These are phyloP conservation scores for Rosa chinensis DNA, from an alignment of 306 rosid genomes.

Conservation along the genomic window DNA sequence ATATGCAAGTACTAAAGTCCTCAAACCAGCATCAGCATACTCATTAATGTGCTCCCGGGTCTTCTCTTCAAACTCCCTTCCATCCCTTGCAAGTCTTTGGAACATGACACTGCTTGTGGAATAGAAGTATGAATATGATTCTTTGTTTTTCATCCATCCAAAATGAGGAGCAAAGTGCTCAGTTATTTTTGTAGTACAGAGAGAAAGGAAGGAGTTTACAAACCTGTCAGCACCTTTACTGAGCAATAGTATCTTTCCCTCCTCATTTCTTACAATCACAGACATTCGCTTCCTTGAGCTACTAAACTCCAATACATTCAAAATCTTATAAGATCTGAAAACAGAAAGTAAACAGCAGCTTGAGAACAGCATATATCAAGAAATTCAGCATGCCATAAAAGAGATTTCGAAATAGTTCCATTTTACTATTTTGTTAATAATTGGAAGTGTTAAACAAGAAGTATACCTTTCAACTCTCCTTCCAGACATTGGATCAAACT, in stretches of 20 bases:
- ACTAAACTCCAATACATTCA: slow-evolving; percentile 78
- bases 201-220: slow-evolving; percentile 34
- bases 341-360: slow-evolving; percentile 11
- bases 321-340: slow-evolving; percentile 69
- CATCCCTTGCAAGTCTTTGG: slow-evolving; percentile 75
- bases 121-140: slow-evolving; percentile 19
- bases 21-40: slow-evolving; percentile 97
- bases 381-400: background rate
- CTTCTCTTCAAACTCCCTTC: slow-evolving; percentile 74
- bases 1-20: slow-evolving; percentile 87
- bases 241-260: slow-evolving; percentile 69
- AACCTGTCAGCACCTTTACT: slow-evolving; percentile 99
- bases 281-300: slow-evolving; percentile 98
- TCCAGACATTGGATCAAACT: slow-evolving; percentile 54
- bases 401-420: background rate
- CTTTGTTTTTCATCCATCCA: background rate
- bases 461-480: slow-evolving; percentile 52
- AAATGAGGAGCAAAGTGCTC: background rate
- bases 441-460: slow-evolving; percentile 18
- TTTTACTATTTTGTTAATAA: background rate
- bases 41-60: slow-evolving; percentile 69
- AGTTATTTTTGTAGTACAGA: background rate
- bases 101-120: slow-evolving; percentile 80
- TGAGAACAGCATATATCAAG: background rate
- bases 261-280: slow-evolving; percentile 64